Conservation (phyloP, 2,329 filamentous ascomycete genomes). For the Oidium heveae region DNA sequence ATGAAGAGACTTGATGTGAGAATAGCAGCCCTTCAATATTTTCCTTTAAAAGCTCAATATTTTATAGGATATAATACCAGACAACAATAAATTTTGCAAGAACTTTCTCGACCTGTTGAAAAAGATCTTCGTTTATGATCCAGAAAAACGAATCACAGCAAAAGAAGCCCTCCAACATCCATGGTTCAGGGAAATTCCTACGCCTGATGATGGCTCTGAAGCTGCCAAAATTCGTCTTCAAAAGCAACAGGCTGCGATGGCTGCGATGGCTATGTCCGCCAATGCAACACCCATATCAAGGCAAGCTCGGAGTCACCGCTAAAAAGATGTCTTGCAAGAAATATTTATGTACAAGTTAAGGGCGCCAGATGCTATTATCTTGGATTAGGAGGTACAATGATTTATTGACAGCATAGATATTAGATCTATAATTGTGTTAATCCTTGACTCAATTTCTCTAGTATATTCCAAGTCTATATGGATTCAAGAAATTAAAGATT, state of each 20-base stretch:
- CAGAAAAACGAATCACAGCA: conserved; percentile 36
- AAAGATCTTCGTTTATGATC: conserved; percentile 45
- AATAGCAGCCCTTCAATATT: conserved; percentile 2
- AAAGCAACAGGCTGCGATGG: conserved; percentile 6
- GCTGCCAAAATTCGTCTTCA: conserved; percentile 32
- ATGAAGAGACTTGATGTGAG: conserved; percentile 42
- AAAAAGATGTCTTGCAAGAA: conserved; percentile 9
- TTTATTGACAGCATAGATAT: not conserved
- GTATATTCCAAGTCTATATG: not conserved
- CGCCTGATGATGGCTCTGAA: conserved; percentile 41
- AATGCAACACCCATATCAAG: conserved; percentile 4
- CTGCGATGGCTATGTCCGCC: conserved; percentile 3
- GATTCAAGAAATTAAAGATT: not conserved
- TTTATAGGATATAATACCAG: conserved; percentile 37
- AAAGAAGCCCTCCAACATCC: conserved; percentile 39
- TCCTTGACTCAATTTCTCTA: not conserved
- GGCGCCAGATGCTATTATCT: not conserved
- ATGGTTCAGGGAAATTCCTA: conserved; percentile 39
- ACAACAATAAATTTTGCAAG: conserved; percentile 29
- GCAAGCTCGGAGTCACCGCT: conserved; percentile 11
- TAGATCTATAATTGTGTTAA: not conserved
- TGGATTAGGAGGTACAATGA: not conserved
- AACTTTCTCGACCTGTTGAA: conserved; percentile 38
- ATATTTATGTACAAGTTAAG: conserved; percentile 10
- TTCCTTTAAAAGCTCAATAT: not conserved